Evolutionary conservation across 2,329 filamentous ascomycete genomes (phyloP).

Genomic region (Paecilomyces sp.): DNA sequence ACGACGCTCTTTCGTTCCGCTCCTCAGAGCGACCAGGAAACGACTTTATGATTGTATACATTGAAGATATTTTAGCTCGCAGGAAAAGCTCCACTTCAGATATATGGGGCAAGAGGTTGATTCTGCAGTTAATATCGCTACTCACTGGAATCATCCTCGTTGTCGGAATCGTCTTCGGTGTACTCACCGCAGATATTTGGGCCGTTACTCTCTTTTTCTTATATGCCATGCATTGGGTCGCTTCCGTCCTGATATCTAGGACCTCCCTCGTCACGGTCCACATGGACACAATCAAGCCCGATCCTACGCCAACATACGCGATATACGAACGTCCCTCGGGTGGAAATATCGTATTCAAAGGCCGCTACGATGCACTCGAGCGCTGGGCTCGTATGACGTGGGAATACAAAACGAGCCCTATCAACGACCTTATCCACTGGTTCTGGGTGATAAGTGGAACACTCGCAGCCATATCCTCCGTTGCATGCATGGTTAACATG

Average conservation of each 20-base stretch:
- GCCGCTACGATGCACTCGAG: constrained; percentile 19
- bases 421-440: constrained; percentile 19
- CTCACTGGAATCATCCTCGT: constrained; percentile 18
- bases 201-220: constrained; percentile 20
- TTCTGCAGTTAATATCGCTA: constrained; percentile 14
- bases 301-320: constrained; percentile 15
- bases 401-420: constrained; percentile 15
- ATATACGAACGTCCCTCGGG: constrained; percentile 24
- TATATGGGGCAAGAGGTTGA: constrained; percentile 7
- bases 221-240: constrained; percentile 21
- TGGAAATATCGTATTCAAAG: constrained; percentile 26
- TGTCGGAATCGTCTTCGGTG: constrained; percentile 16
- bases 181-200: constrained; percentile 23
- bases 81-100: constrained; percentile 5
- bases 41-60: constrained; percentile 21
- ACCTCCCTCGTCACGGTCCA: constrained; percentile 14
- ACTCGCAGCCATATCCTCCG: constrained; percentile 17
- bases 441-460: constrained; percentile 20
- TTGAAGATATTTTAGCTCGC: constrained; percentile 10
- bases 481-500: constrained; percentile 31
- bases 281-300: constrained; percentile 8
- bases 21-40: constrained; percentile 16
- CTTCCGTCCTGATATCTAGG: constrained; percentile 17
- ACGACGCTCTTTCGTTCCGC: constrained; percentile 19
- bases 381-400: constrained; percentile 22